Evolutionary conservation across 257 asterid genomes (phyloP).

Genomic region (Phtheirospermum japonicum): DNA sequence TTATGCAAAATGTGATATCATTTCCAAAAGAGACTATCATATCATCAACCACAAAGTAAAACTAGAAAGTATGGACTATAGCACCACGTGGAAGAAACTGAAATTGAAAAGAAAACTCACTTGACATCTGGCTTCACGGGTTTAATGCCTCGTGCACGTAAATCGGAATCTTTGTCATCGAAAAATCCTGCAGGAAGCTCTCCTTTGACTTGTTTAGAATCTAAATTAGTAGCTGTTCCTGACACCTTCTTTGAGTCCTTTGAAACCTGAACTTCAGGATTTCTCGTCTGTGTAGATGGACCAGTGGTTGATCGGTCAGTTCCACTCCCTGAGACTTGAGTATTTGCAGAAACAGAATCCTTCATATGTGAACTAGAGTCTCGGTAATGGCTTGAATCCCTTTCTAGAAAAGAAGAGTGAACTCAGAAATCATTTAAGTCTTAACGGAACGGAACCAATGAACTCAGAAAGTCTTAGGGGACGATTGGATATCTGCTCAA

Average conservation of each 20-base stretch:
- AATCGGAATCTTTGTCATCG: constrained; percentile 89
- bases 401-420: constrained; percentile 28
- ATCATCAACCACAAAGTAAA: constrained; percentile 12
- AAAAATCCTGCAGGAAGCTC: constrained; percentile 86
- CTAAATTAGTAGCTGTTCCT: constrained; percentile 38
- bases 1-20: constrained; percentile 4
- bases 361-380: constrained; percentile 29
- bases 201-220: constrained; percentile 64
- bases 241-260: constrained; percentile 37
- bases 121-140: constrained; percentile 87
- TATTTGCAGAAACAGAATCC: constrained; percentile 35
- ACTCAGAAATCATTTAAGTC: constrained; percentile 20
- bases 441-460: background rate
- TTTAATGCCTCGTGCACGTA: constrained; percentile 88
- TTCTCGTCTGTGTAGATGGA: constrained; percentile 25
- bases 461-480: constrained; percentile 1
- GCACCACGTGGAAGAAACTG: background rate
- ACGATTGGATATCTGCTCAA: no score
- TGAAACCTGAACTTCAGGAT: constrained; percentile 33
- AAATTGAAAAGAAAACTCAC: constrained; percentile 42
- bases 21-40: constrained; percentile 1
- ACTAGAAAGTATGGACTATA: constrained; percentile 1
- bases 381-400: constrained; percentile 27
- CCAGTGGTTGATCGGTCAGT: constrained; percentile 30
- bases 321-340: constrained; percentile 37